Base-by-base conservation (phyloP, 2,329 filamentous ascomycete genomes). In the Phialophora macrospora region DNA sequence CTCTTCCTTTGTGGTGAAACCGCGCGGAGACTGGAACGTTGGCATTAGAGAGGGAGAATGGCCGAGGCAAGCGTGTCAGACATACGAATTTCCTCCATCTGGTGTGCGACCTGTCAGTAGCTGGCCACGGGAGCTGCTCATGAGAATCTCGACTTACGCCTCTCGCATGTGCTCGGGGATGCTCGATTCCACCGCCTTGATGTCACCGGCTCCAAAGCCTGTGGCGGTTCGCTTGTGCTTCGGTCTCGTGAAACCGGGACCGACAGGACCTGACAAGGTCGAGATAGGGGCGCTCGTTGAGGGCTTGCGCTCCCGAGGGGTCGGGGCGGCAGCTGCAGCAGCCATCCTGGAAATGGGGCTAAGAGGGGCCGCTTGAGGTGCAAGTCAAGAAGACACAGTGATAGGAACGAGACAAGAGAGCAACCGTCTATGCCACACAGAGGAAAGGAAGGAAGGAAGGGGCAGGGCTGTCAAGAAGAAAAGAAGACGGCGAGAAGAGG, bases 161-260 rank as follows among this genome's bases (percentile, higher is more conserved):
- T 87, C 91, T 70, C 93, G 88, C 82, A 96, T 89, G 38, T 89
- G 88, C 78, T 97, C 93, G 55, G 94, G 94, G 75, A 98, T 96
- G 67, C 81, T 88, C 82, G 93, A 92, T 82, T 98, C 93, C 56
- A 98, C 92, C 74, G 81, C 90, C 83, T 97, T 97, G 83, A 97
- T 97, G 76, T 99, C 95, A 41, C 87, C 83, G 30, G 93, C 86
- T 38, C 93, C 93, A 76, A 98, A 95, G 8, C 95, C 95, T 9
- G 95, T 99, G 71, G 91, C 91, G n/a, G 94, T 98, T 72, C 95
- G 88, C 84, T 92, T 97, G 82, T 99, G 95, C 82, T 98, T 99
- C 54, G 95, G 95, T 67, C 95, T 86, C 87, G 80, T 89, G 76
- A 96, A 94, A 49, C 89, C 89, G 48, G 93, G 92, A n/a, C 90